Evolutionary conservation across 331 rosid species (phyloP).

Genomic region (Malus hybrid): DNA sequence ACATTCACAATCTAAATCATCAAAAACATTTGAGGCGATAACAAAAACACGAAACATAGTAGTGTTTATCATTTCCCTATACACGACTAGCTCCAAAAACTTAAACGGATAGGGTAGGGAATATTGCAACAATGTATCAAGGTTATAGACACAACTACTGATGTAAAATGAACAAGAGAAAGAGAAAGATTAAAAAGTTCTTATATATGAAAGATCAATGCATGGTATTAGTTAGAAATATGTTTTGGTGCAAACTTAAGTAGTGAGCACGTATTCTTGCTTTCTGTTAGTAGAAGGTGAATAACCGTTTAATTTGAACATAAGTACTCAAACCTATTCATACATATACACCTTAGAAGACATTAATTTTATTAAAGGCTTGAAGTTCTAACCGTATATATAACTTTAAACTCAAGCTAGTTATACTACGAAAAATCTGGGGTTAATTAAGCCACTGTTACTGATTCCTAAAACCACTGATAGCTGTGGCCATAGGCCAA

Average conservation of each 20-base stretch:
- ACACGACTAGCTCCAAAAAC: too few species aligned
- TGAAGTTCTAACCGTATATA: neutral
- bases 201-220: neutral
- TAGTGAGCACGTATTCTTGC: neutral
- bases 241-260: neutral
- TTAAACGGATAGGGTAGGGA: too few species aligned
- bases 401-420: too few species aligned
- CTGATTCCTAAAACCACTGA: too few species aligned
- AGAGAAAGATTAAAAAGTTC: neutral
- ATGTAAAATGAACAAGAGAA: neutral
- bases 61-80: too few species aligned
- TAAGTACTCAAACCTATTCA: neutral
- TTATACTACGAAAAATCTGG: too few species aligned
- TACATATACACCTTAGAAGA: neutral
- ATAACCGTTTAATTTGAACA: neutral
- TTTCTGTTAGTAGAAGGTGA: neutral
- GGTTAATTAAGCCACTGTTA: too few species aligned
- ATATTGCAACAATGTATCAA: neutral
- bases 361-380: neutral
- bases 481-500: too few species aligned
- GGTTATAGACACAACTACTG: neutral
- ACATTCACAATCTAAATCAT: neutral
- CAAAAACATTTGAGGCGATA: neutral
- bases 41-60: too few species aligned
- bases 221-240: neutral